Evolutionary conservation across 2,329 filamentous ascomycete genomes (phyloP), one percentile per base, ranked within the genome.

Genomic region (Talaromyces verruculosus): DNA sequence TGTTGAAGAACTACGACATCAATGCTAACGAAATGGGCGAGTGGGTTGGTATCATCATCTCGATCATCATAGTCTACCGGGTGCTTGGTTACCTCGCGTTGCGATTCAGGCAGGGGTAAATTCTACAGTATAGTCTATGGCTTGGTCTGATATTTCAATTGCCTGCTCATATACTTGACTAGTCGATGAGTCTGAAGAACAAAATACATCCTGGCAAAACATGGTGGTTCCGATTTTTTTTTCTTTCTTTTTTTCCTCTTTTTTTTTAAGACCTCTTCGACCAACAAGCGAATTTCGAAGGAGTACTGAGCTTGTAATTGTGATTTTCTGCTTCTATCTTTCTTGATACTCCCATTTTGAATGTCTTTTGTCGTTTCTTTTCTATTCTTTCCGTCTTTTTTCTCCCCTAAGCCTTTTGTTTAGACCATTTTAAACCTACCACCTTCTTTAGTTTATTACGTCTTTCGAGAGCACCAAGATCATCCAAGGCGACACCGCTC

Each of bases 1-100:
- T 96, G 3, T 78, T 96, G 59, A 79, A 85, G 49, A 80, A 84
- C 63, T 95, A 92, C 75, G 89, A 85, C 84, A 37, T 47, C 11
- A 47, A 47, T 47, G 19, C 43, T 4, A 47, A 47, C 7, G 25
- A 25, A 28, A 49, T 49, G 45, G 89, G 87, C 2, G 84, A 87
- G 72, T 91, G 91, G 83, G 86, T 92, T 22, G 92, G 91, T 0
- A 93, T 94, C 70, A 83, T 94, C 81, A 74, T 96, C 61, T 87
- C 83, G 2, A 96, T 96, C 69, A 89, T 92, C 71, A 79, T 85
- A 15, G 92, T 87, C 0, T 93, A 93, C 79, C 81, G 91, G 61
- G 53, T 92, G 8, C 82, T 92, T 5, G 88, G 87, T 1, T 91
- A 53, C 43, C 28, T 67, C 35, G 65, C 55, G 28, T 43, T 67